Percentiles rank a stretch among this genome's conserved stretches.
Evolutionary conservation across 2,329 filamentous ascomycete genomes (phyloP).

Genomic region (Monosporascus cannonballus): DNA sequence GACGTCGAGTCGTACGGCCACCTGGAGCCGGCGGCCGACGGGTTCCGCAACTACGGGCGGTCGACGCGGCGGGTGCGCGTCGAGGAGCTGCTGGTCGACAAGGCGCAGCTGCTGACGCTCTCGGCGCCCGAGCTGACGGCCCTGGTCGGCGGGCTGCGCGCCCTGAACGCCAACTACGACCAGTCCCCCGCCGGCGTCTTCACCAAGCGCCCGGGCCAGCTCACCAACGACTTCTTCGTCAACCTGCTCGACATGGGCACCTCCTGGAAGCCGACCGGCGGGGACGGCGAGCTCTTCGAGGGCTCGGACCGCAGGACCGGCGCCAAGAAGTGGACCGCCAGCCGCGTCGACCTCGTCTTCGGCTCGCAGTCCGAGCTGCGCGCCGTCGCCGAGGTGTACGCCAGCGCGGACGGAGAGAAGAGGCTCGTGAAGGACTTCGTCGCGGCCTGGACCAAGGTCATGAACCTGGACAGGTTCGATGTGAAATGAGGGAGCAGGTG

Average conservation of each 20-base stretch:
- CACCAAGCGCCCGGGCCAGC: slow-evolving; percentile 58
- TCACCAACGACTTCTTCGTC: slow-evolving; percentile 79
- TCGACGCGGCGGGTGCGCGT: slow-evolving; percentile 53
- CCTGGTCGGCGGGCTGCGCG: slow-evolving; percentile 66
- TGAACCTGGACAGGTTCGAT: slow-evolving; percentile 68
- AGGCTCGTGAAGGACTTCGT: slow-evolving; percentile 70
- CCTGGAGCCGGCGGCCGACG: slow-evolving; percentile 65
- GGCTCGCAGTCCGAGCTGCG: slow-evolving; percentile 71
- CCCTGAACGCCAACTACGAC: slow-evolving; percentile 65
- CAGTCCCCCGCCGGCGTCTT: slow-evolving; percentile 62
- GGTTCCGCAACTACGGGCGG: slow-evolving; percentile 74
- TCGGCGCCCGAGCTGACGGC: slow-evolving; percentile 65
- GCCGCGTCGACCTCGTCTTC: slow-evolving; percentile 64
- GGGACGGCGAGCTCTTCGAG: slow-evolving; percentile 52
- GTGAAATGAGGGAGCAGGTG: slow-evolving; percentile 27
- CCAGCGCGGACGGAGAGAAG: slow-evolving; percentile 47
- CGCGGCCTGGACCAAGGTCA: slow-evolving; percentile 66
- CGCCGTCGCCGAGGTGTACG: slow-evolving; percentile 66
- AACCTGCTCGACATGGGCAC: slow-evolving; percentile 66
- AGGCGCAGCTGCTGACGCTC: slow-evolving; percentile 63
- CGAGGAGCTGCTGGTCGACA: slow-evolving; percentile 68
- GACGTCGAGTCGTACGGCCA: slow-evolving; percentile 57
- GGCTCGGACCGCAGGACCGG: slow-evolving; percentile 61
- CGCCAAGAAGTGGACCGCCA: slow-evolving; percentile 61
- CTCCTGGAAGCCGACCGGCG: slow-evolving; percentile 52